Percentiles rank a stretch among this genome's conserved stretches.
These are phyloP conservation scores for Telopea speciosissima DNA, from an alignment of 177 flowering plant species.

Conservation along the genomic window DNA sequence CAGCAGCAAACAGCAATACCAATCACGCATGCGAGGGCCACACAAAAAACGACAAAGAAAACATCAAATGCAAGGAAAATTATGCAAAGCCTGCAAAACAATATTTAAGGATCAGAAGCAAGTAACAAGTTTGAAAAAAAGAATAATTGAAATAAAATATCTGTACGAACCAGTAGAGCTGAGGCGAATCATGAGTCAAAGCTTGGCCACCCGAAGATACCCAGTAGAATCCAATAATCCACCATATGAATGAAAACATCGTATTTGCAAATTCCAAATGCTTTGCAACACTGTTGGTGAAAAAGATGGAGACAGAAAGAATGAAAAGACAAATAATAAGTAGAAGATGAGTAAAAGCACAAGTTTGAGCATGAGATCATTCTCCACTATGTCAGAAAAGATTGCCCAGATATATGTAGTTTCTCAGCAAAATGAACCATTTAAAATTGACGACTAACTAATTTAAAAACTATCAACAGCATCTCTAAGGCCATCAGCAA, in stretches of 20 bases:
- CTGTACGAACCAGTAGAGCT: constrained; percentile 65
- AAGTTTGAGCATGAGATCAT: not conserved
- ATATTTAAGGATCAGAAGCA: constrained; percentile 10
- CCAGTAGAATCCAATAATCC: constrained; percentile 90
- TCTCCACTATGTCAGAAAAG: too few species aligned
- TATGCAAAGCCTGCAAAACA: constrained; percentile 69
- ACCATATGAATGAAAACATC: constrained; percentile 86
- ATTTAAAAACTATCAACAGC: not conserved
- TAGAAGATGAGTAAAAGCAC: not conserved
- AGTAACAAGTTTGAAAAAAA: not conserved
- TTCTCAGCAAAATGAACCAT: too few species aligned
- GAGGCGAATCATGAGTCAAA: constrained; percentile 51
- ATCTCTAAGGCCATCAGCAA: not conserved
- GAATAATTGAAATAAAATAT: not conserved
- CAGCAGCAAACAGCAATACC: constrained; percentile 91
- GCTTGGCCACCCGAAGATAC: constrained; percentile 59
- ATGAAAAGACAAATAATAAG: not conserved
- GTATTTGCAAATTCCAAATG: constrained; percentile 79
- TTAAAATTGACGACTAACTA: not conserved
- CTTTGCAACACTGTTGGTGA: constrained; percentile 40
- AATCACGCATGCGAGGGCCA: constrained; percentile 73
- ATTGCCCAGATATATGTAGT: too few species aligned
- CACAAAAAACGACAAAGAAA: constrained; percentile 73
- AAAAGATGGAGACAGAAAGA: not conserved
- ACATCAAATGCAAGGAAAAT: constrained; percentile 75